phyloP scores from a whole-genome alignment of 2,329 filamentous ascomycete genomes.

The Mollisia scopiformis region DNA sequence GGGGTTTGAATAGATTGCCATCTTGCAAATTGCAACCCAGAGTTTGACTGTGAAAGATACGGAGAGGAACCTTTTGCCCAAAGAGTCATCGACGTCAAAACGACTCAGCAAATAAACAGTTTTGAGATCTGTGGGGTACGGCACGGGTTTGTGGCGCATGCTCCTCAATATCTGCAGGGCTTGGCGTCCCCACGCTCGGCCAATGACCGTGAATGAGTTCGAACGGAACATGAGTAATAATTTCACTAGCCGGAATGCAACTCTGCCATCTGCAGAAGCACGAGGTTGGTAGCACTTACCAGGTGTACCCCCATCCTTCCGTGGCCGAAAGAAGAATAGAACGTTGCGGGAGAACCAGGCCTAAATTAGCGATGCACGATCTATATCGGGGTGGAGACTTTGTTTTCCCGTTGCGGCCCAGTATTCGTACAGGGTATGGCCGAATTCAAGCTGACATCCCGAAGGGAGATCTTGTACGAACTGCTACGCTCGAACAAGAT shows the following conservation, averaged over 20 bases:
- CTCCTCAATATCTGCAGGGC: neutral
- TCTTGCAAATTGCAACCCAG: neutral
- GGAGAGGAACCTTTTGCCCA: neutral
- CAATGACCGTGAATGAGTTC: neutral
- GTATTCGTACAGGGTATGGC: neutral
- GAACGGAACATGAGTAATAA: neutral
- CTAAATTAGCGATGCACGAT: neutral
- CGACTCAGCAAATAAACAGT: neutral
- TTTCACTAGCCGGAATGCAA: neutral
- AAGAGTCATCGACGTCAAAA: neutral
- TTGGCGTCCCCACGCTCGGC: neutral
- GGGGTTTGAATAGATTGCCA: neutral
- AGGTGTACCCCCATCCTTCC: neutral
- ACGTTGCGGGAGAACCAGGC: neutral
- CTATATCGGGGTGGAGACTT: neutral
- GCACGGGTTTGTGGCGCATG: neutral
- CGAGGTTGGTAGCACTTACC: neutral
- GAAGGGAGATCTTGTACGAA: neutral
- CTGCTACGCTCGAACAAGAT: too few relatives aligned
- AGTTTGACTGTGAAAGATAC: neutral
- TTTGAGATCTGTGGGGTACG: neutral
- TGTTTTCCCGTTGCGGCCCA: neutral
- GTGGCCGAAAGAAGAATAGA: neutral
- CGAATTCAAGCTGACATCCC: neutral
- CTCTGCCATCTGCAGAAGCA: too few relatives aligned